Evolutionary conservation across 805 yeast genomes (phyloP).

Genomic region (Candida koratica): DNA sequence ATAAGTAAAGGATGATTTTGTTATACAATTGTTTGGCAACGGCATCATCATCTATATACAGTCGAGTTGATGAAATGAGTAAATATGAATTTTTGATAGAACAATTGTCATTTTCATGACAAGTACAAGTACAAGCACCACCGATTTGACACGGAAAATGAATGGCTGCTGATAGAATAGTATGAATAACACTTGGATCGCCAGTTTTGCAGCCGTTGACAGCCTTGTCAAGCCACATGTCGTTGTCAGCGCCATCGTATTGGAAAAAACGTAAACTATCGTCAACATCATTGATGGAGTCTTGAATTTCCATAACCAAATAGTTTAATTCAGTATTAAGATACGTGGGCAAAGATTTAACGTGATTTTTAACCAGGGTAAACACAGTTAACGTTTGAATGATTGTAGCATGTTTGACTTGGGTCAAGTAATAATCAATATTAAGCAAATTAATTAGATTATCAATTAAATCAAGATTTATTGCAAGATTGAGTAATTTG

Average conservation of each 20-base stretch:
- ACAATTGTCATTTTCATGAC: constrained; percentile 31
- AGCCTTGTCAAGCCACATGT: constrained; percentile 5
- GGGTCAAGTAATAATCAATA: constrained; percentile 9
- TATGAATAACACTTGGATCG: constrained; percentile 12
- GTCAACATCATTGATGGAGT: constrained; percentile 2
- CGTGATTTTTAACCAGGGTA: not conserved
- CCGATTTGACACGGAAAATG: constrained; percentile 40
- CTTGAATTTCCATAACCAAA: not conserved
- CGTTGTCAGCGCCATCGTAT: not conserved
- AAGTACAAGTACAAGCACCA: constrained; percentile 28
- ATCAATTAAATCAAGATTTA: constrained; percentile 7
- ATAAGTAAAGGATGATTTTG: constrained; percentile 20
- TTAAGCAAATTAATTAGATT: constrained; percentile 11
- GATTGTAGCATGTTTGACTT: constrained; percentile 3
- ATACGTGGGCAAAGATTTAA: not conserved
- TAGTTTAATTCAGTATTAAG: constrained; percentile 1
- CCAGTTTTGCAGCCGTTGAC: not conserved
- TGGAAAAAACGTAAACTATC: constrained; percentile 6
- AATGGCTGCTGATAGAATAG: constrained; percentile 39
- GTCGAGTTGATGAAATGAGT: constrained; percentile 22
- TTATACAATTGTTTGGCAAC: constrained; percentile 23
- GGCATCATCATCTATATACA: constrained; percentile 19
- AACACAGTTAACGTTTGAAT: constrained; percentile 4
- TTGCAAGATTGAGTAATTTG: constrained; percentile 8
- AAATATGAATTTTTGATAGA: constrained; percentile 22